Conservation (phyloP, 768 basidiomycete species). For the Cyclocybe cylindracea region DNA sequence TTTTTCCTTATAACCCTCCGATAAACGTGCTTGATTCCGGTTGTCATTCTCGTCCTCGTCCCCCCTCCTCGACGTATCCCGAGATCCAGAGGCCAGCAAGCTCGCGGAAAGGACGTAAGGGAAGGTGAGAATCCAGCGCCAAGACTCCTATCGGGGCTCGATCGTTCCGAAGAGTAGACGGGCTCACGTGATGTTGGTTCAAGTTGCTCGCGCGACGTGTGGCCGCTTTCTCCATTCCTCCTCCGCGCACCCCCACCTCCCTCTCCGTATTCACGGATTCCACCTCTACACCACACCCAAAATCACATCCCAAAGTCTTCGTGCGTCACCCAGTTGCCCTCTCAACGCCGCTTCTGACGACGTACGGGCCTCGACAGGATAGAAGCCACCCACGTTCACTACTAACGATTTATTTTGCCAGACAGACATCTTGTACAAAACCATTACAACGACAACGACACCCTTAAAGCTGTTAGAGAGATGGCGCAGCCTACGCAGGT, state of each 20-base stretch:
- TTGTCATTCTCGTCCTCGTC: no score
- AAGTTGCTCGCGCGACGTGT: conserved; percentile 21
- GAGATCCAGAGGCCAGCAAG: no score
- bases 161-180: not conserved
- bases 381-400: conserved; percentile 42
- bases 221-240: conserved; percentile 17
- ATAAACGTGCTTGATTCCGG: no score
- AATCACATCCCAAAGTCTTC: conserved; percentile 16
- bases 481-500: conserved; percentile 68
- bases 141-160: not conserved
- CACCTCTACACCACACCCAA: conserved; percentile 13
- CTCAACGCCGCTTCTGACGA: not conserved
- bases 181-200: conserved; percentile 32
- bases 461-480: conserved; percentile 17
- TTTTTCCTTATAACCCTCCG: no score
- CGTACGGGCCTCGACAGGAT: conserved; percentile 6
- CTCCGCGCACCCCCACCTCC: conserved; percentile 21
- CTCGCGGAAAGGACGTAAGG: no score
- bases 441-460: not conserved
- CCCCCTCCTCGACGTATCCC: no score
- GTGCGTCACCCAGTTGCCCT: conserved; percentile 10
- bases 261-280: conserved; percentile 3
- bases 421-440: conserved; percentile 19
- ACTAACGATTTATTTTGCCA: conserved; percentile 41
- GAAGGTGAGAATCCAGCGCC: no score